Conservation (phyloP, 1,284 basidiomycete species). For the Pyrrhoderma lamaoense region DNA sequence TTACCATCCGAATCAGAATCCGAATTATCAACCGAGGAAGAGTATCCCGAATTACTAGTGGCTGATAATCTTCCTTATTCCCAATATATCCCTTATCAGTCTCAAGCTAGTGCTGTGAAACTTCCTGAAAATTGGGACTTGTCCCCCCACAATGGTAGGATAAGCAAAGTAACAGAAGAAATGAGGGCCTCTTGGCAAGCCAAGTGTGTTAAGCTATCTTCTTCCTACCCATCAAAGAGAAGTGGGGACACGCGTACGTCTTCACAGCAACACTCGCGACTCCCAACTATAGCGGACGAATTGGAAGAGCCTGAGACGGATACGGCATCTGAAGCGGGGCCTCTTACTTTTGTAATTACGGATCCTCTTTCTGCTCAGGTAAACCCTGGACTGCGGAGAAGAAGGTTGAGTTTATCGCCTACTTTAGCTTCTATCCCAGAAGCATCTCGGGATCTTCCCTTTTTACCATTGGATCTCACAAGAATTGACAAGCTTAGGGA, state of each 20-base stretch:
- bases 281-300: constrained; percentile 10
- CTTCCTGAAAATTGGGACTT: no score
- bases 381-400: constrained; percentile 2
- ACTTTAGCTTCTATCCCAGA: constrained; percentile 15
- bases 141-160: neutral
- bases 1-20: constrained; percentile 4
- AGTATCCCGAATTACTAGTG: neutral
- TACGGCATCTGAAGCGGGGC: neutral
- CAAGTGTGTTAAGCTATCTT: neutral
- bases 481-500: neutral
- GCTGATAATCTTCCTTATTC: neutral
- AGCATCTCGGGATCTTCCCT: neutral
- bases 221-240: neutral
- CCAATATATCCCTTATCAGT: neutral
- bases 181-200: neutral
- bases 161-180: neutral
- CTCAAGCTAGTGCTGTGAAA: neutral
- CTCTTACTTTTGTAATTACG: neutral
- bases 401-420: constrained; percentile 12
- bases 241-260: neutral
- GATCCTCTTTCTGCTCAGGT: neutral
- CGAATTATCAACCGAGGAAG: neutral
- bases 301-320: constrained; percentile 1
- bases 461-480: neutral
- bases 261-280: constrained; percentile 1